Conservation (phyloP, 2,329 filamentous ascomycete genomes). For the Colletotrichum sp. region DNA sequence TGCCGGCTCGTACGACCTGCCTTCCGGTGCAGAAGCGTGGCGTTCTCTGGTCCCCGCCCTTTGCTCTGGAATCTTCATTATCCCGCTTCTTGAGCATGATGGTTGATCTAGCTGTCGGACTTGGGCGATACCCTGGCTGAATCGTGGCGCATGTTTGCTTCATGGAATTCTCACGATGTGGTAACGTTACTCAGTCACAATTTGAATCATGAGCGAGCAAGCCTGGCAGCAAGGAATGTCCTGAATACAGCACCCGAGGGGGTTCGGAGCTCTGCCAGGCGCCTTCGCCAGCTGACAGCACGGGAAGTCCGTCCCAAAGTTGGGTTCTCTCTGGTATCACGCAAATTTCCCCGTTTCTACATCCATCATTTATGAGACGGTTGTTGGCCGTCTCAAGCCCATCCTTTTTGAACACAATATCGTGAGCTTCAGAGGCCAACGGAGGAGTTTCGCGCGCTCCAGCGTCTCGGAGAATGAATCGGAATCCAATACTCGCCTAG, state of each 20-base stretch:
- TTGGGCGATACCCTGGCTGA: not conserved
- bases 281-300: not conserved
- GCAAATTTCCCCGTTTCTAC: not conserved
- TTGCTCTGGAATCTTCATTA: not conserved
- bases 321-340: not conserved
- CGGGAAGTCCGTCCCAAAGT: not conserved
- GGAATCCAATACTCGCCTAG: not conserved
- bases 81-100: not conserved
- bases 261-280: not conserved
- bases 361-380: not conserved
- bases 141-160: not conserved
- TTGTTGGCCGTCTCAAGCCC: not conserved
- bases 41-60: not conserved
- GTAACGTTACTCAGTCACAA: slow-evolving; percentile 3
- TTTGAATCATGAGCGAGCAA: not conserved
- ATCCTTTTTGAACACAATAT: not conserved
- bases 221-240: not conserved
- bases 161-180: not conserved
- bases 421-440: not conserved
- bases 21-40: not conserved
- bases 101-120: not conserved
- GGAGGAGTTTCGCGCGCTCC: not conserved
- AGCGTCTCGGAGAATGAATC: not conserved
- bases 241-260: not conserved
- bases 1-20: not conserved